Evolutionary conservation across 129 eudicot species (phyloP).

Genomic region (Centrapalus pauciflorus): DNA sequence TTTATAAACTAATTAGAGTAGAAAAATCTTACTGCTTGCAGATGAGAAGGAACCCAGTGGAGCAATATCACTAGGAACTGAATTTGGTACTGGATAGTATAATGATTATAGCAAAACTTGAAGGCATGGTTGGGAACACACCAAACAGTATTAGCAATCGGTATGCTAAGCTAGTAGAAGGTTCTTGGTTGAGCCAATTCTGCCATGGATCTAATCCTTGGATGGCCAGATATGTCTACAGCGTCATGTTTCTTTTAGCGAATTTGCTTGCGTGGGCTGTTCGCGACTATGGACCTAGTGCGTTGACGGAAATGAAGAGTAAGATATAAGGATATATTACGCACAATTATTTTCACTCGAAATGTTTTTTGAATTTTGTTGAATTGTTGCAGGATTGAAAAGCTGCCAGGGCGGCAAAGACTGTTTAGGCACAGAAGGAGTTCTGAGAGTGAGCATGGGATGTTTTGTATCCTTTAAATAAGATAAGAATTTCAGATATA

Average conservation of each 20-base stretch:
- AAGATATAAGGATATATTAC: constrained; percentile 8
- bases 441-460: constrained; percentile 76
- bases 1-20: not conserved
- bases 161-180: constrained; percentile 51
- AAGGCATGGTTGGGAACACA: constrained; percentile 41
- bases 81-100: not conserved
- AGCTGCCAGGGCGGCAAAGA: constrained; percentile 63
- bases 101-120: constrained; percentile 15
- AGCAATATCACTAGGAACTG: constrained; percentile 20
- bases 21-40: constrained; percentile 13
- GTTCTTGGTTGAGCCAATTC: constrained; percentile 71
- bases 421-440: constrained; percentile 82
- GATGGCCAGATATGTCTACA: constrained; percentile 90
- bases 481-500: not conserved
- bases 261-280: constrained; percentile 82
- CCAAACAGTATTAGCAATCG: constrained; percentile 35
- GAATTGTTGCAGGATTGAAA: constrained; percentile 44
- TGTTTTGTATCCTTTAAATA: constrained; percentile 71
- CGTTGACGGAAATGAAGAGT: constrained; percentile 58
- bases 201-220: constrained; percentile 71
- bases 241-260: constrained; percentile 61
- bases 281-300: constrained; percentile 71
- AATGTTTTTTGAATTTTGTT: not conserved
- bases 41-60: constrained; percentile 34
- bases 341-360: not conserved